Percentiles rank a stretch among this genome's conserved stretches.
Evolutionary conservation across 345 rosid genomes (phyloP).

Genomic region (Atalantia buxifolia): DNA sequence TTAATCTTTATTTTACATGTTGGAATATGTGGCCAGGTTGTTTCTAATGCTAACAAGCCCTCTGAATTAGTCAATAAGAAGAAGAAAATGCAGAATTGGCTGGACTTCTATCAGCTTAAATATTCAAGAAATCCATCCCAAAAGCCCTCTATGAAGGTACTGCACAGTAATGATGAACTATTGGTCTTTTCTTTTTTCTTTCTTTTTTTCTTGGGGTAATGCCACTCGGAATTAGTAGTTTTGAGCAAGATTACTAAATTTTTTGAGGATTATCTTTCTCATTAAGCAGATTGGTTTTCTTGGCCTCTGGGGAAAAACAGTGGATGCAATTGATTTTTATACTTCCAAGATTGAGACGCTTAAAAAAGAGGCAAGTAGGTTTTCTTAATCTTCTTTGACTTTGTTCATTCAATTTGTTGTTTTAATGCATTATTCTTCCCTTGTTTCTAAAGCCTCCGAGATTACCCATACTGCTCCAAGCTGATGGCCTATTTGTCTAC

Average conservation of each 20-base stretch:
- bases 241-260: conserved; percentile 9
- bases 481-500: background rate
- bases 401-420: background rate
- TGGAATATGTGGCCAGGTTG: conserved; percentile 50
- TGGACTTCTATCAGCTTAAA: conserved; percentile 74
- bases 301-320: conserved; percentile 62
- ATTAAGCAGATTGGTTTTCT: conserved; percentile 63
- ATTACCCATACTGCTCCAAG: background rate
- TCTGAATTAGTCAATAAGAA: conserved; percentile 58
- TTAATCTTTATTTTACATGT: background rate
- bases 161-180: background rate
- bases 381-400: background rate
- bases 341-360: conserved; percentile 55
- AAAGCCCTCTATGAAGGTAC: conserved; percentile 61
- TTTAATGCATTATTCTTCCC: background rate
- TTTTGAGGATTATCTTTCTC: conserved; percentile 10
- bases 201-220: no score
- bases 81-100: conserved; percentile 76
- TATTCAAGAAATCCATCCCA: conserved; percentile 54
- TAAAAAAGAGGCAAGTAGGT: conserved; percentile 48
- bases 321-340: conserved; percentile 76
- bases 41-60: conserved; percentile 71
- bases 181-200: background rate
- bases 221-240: background rate
- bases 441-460: background rate